A percentile compares a stretch with the other conserved stretches of the same genome.
phyloP scores from a whole-genome alignment of 305 asterid species.

The Salvia sclarea region DNA sequence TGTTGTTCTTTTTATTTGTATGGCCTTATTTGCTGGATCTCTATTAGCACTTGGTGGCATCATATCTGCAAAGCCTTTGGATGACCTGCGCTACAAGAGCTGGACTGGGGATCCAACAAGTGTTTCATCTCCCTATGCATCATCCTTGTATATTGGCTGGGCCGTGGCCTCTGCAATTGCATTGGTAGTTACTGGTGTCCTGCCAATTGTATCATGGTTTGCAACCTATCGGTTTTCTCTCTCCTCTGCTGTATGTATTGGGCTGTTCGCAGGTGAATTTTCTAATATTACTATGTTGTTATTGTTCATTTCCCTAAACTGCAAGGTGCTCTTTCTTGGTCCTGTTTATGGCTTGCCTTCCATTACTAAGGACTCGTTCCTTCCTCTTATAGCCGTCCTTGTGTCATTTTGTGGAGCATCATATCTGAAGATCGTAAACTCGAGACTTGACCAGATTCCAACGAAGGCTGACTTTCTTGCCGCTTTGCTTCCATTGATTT shows the following conservation, averaged over 20 bases:
- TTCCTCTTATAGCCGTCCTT: conserved; percentile 61
- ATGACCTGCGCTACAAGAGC: conserved; percentile 80
- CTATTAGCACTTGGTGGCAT: conserved; percentile 93
- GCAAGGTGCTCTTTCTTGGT: neutral
- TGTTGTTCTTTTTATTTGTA: conserved; percentile 66
- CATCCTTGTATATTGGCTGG: conserved; percentile 93
- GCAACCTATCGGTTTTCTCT: conserved; percentile 92
- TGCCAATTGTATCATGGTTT: conserved; percentile 97
- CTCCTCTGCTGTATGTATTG: conserved; percentile 89
- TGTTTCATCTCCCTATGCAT: conserved; percentile 89
- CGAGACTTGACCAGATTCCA: conserved; percentile 80
- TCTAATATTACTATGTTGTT: conserved; percentile 16
- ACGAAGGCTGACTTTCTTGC: conserved; percentile 89
- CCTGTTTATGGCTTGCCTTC: conserved; percentile 18
- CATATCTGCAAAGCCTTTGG: conserved; percentile 94
- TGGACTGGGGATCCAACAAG: conserved; percentile 66
- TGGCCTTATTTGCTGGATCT: conserved; percentile 83
- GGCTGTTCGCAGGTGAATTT: conserved; percentile 76
- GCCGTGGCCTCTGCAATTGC: conserved; percentile 94
- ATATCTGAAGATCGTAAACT: conserved; percentile 74
- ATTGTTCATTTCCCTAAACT: conserved; percentile 1
- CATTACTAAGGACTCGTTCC: conserved; percentile 35
- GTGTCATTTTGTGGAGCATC: conserved; percentile 93
- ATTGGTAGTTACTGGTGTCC: conserved; percentile 76
- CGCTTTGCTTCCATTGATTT: conserved; percentile 91